These are phyloP conservation scores for Scheffersomyces titani DNA, from an alignment of 1,139 yeast species.

Conservation along the genomic window DNA sequence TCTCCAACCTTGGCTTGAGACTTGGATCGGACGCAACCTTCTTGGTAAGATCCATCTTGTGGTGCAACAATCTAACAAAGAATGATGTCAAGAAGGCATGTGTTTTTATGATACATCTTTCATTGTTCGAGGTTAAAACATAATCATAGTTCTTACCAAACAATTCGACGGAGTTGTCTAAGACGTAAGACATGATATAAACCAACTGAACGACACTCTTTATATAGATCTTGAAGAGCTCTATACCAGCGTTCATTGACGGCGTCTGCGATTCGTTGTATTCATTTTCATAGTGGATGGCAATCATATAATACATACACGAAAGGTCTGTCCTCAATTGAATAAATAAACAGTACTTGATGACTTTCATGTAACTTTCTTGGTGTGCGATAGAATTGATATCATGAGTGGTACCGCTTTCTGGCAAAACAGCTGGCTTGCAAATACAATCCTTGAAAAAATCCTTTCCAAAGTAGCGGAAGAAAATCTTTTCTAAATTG, in stretches of 20 bases:
- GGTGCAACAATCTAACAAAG: constrained; percentile 43
- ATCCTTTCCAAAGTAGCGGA: constrained; percentile 44
- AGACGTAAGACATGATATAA: constrained; percentile 46
- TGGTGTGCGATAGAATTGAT: constrained; percentile 11
- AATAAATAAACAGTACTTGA: constrained; percentile 37
- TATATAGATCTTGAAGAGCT: constrained; percentile 44
- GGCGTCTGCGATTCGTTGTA: constrained; percentile 29
- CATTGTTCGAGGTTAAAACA: constrained; percentile 40
- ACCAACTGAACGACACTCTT: constrained; percentile 47
- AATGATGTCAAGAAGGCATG: constrained; percentile 44
- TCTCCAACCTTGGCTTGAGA: constrained; percentile 30
- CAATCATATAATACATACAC: constrained; percentile 46
- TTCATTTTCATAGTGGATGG: constrained; percentile 43
- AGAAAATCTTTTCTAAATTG: constrained; percentile 37
- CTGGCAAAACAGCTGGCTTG: constrained; percentile 27
- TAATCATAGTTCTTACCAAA: constrained; percentile 47
- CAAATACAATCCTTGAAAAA: constrained; percentile 44
- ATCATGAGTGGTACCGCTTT: not conserved
- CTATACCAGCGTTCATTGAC: constrained; percentile 44
- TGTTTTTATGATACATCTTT: constrained; percentile 45
- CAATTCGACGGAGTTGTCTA: constrained; percentile 45
- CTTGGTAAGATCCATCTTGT: constrained; percentile 35
- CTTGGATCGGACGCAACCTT: constrained; percentile 21
- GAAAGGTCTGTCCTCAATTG: constrained; percentile 44
- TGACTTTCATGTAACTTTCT: constrained; percentile 27